Evolutionary conservation across 176 grass and related monocot genomes (phyloP), one percentile per base, ranked within the genome.

Genomic region (Musa beccarii): DNA sequence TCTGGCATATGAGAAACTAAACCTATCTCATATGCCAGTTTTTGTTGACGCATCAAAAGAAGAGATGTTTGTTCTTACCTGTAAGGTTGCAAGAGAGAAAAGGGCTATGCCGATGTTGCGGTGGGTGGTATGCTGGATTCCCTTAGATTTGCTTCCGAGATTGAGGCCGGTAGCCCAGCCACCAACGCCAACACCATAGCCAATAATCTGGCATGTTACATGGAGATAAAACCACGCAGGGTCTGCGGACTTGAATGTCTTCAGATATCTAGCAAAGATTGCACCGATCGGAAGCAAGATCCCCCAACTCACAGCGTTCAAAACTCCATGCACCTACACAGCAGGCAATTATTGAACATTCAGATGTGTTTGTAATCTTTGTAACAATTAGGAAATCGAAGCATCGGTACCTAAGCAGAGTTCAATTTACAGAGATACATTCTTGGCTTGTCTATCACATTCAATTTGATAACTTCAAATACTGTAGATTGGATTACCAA

Each of bases 241-340:
- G 19, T 71, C 69, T 20, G 69, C 69, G 2, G 50, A 52, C 10
- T 49, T 43, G 26, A 69, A 69, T 17, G 67, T 69, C 2, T 69
- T 69, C 12, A 69, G 67, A 69, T 69, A 69, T 69, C 67, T 29
- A 17, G 67, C 67, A 17, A 69, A 69, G 67, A 69, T 69, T 20
- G 67, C 67, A 9, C 67, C 67, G 51, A 19, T 69, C 19, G 67
- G 67, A 49, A 69, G 67, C 67, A 69, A 49, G 49, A 51, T 51
- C 29, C 67, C 67, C 67, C 67, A 69, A 20, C 67, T 69, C 67
- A 69, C 67, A 20, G 67, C 67, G 19, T 69, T 69, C 29, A 69
- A 49, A 17, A 69, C 49, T n/a, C 67, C 67, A 69, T 69, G 67
- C 4, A 69, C 29, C 67, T 69, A 19, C 19, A 51, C 2, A 51